These are phyloP conservation scores for Cyclanthera cordifolia DNA, from an alignment of 306 rosid species.

Conservation along the genomic window DNA sequence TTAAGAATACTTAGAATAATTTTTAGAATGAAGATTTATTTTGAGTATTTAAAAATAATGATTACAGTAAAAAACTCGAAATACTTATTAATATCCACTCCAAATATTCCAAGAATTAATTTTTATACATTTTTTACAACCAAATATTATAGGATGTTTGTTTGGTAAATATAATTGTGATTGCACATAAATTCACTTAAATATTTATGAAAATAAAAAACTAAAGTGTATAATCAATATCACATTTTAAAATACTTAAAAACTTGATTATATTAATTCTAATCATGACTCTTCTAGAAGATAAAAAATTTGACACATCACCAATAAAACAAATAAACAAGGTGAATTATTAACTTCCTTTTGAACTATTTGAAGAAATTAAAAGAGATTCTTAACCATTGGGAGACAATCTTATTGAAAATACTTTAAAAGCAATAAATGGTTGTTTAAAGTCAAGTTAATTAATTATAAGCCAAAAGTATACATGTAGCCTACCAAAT, in stretches of 20 bases:
- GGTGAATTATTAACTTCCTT: not conserved
- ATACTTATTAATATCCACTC: too few species aligned
- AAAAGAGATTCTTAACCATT: not conserved
- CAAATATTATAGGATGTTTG: too few species aligned
- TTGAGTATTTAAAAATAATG: too few species aligned
- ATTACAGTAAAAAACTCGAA: too few species aligned
- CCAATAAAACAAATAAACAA: not conserved
- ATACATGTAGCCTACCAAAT: not conserved
- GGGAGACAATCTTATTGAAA: not conserved
- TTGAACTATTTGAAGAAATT: not conserved
- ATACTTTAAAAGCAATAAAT: conserved; percentile 5
- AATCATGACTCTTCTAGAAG: not conserved
- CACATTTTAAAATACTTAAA: not conserved
- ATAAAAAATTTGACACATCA: not conserved
- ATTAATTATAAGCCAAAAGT: conserved; percentile 1
- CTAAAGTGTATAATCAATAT: too few species aligned
- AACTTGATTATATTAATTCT: not conserved
- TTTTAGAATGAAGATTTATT: too few species aligned
- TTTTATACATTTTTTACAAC: too few species aligned
- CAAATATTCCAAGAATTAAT: too few species aligned
- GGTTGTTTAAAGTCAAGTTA: not conserved
- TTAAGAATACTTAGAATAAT: too few species aligned
- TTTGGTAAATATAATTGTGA: too few species aligned
- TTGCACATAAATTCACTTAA: too few species aligned
- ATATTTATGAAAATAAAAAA: too few species aligned